These are phyloP conservation scores for Heliamphora pulchella DNA, from an alignment of 179 eudicot species.

Conservation along the genomic window DNA sequence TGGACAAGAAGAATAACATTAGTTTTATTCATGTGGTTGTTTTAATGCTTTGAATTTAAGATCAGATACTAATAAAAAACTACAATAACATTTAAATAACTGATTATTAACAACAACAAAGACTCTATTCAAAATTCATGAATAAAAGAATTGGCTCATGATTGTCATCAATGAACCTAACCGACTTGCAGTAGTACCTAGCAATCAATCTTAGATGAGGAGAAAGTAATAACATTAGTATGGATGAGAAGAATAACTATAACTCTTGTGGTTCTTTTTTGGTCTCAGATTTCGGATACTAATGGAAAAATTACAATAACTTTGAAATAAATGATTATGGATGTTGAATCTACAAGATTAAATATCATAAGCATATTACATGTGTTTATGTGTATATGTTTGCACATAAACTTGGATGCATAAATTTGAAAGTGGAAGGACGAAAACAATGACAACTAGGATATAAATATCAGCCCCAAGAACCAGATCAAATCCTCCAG, in stretches of 20 bases:
- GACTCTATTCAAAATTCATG: neutral
- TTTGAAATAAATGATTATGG: no score
- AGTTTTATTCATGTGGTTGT: neutral
- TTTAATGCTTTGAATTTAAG: neutral
- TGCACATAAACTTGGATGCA: neutral
- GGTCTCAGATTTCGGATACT: no score
- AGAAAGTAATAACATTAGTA: no score
- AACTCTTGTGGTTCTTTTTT: no score
- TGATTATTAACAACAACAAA: neutral
- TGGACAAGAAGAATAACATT: neutral
- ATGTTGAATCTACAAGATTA: neutral
- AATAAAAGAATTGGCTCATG: neutral
- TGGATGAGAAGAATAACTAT: no score
- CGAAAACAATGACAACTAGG: slow-evolving; percentile 25
- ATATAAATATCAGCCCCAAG: slow-evolving; percentile 99
- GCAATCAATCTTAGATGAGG: no score
- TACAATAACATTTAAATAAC: neutral
- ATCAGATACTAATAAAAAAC: neutral
- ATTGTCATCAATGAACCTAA: no score
- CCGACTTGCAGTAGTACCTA: no score
- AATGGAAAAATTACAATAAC: no score
- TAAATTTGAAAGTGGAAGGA: slow-evolving; percentile 1
- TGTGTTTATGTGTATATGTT: neutral
- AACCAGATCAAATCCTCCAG: slow-evolving; percentile 74
- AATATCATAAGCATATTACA: neutral